phyloP scores from a whole-genome alignment of 176 grass and related monocot species.

The Musa itinerans region DNA sequence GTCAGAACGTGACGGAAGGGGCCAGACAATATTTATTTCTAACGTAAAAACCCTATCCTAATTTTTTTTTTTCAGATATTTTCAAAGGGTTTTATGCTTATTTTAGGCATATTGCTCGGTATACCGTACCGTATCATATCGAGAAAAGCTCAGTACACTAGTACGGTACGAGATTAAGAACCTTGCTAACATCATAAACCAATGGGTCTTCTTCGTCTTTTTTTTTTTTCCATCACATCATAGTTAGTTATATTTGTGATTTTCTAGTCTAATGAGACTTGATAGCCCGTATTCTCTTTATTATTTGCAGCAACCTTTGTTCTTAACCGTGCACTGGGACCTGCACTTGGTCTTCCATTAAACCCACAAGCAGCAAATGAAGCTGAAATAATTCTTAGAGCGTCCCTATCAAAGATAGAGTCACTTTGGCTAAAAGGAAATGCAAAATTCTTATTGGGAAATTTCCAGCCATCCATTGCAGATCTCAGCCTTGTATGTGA shows the following conservation, averaged over 20 bases:
- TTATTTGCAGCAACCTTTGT: conserved; percentile 40
- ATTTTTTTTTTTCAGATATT: too few relatives aligned
- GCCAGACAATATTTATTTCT: too few relatives aligned
- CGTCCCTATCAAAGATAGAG: conserved; percentile 53
- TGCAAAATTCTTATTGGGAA: conserved; percentile 61
- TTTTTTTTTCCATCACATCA: neutral
- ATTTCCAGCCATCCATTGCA: conserved; percentile 54
- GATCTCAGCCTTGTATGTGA: conserved; percentile 93
- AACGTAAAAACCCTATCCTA: too few relatives aligned
- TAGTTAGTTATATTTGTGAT: neutral
- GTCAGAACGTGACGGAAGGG: too few relatives aligned
- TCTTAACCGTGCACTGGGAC: conserved; percentile 39
- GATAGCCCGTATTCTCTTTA: neutral
- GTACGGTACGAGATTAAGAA: too few relatives aligned
- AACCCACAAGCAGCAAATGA: conserved; percentile 48
- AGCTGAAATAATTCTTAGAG: conserved; percentile 40
- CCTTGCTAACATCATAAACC: too few relatives aligned
- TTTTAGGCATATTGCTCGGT: too few relatives aligned
- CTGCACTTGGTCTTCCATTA: conserved; percentile 45
- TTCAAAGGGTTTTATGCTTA: too few relatives aligned
- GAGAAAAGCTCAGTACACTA: too few relatives aligned
- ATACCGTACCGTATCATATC: too few relatives aligned
- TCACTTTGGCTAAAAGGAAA: conserved; percentile 61
- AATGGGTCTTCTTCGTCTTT: neutral
- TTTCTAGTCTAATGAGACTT: neutral